A percentile compares a stretch with the other conserved stretches of the same genome.
Conservation (phyloP, 78 protist genomes). For the Capsaspora owczarzaki region DNA sequence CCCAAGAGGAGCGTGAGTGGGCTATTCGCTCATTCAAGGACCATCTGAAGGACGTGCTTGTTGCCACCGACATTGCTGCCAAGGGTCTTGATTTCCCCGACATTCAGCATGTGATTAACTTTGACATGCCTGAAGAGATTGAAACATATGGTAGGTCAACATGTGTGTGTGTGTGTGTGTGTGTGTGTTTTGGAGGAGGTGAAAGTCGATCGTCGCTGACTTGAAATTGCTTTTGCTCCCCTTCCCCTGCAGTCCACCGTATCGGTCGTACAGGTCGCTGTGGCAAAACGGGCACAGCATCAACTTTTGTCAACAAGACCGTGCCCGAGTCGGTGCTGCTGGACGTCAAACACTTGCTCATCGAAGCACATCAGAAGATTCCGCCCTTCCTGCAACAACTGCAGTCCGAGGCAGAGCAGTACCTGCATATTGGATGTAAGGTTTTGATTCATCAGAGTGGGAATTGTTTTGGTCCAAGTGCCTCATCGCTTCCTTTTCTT, state of each 20-base stretch:
- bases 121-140: conserved; percentile 38
- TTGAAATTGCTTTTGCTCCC: no score
- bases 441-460: background rate
- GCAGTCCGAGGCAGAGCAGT: conserved; percentile 8
- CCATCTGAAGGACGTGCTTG: conserved; percentile 76
- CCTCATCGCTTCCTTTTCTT: background rate
- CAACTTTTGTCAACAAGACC: conserved; percentile 19
- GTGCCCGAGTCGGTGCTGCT: conserved; percentile 67
- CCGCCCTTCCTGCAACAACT: conserved; percentile 16
- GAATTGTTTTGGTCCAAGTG: background rate
- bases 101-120: conserved; percentile 41
- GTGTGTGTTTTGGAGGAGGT: no score
- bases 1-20: conserved; percentile 85
- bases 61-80: conserved; percentile 88
- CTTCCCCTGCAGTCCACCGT: conserved; percentile 3
- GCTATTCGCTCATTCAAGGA: conserved; percentile 76
- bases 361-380: conserved; percentile 76
- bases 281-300: conserved; percentile 37
- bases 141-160: conserved; percentile 15
- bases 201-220: no score
- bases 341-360: conserved; percentile 88
- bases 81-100: conserved; percentile 51
- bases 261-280: conserved; percentile 38
- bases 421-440: background rate
- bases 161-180: no score